Base-by-base conservation (phyloP, 768 basidiomycete genomes). In the Polyporus arcularius region DNA sequence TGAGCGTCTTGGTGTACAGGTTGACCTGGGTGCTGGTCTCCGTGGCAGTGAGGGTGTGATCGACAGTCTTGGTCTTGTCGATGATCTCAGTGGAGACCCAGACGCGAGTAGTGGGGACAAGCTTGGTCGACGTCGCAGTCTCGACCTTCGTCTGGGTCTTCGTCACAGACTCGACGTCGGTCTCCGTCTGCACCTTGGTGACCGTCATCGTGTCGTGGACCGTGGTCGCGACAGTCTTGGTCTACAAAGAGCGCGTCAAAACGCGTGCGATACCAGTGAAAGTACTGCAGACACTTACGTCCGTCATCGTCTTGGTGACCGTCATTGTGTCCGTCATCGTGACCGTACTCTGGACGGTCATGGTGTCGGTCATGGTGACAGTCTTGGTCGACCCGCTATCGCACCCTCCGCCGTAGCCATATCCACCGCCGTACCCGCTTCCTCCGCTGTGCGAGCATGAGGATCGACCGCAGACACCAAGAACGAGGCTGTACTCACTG, bases 31-130 rank as follows among this genome's bases (percentile, higher is more conserved):
- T 88, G 74, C 72, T 73, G 4, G 84, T 86, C 74, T 85, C 80
- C 39, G 87, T 88, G 12, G 84, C 83, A 58, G 87, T 89, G 65
- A 83, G 68, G 48, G 85, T 86, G 68, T 85, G 78, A 64, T 87
- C 83, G 51, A 84, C 43, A 28, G 76, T 79, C 76, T 73, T 67
- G 61, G 78, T 79, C 35, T 72, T 75, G 77, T 87, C 85, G 65
- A 85, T 79, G 68, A 83, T 75, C 72, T 87, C 82, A 21, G 87
- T 89, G 15, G 86, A 88, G 41, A 86, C 80, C 80, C 81, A 89
- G 50, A 87, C 79, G 49, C 81, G 80, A 12, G 86, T 88, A 30
- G 87, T 88, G 49, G 86, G 86, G 45, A 84, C 75, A 38, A 82
- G 73, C 71, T 84, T 72, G 26, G 82, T 76, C 7, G 68, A 69